A percentile compares a stretch with the other conserved stretches of the same genome.
Evolutionary conservation across 2,329 filamentous ascomycete species (phyloP).

Genomic region (Hypoxylon sp.): DNA sequence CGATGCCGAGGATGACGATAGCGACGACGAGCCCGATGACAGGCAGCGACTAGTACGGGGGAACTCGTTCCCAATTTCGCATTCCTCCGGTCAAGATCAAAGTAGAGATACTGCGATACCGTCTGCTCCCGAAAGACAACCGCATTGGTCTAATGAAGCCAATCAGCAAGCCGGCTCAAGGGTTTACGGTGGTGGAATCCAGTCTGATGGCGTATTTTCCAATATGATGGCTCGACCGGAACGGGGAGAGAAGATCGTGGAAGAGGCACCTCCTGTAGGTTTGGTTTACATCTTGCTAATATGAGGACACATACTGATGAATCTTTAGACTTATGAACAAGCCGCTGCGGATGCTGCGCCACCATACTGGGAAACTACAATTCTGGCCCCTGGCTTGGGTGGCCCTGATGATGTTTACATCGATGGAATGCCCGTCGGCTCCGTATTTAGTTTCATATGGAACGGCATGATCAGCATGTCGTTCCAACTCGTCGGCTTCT

Average conservation of each 20-base stretch:
- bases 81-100: conserved; percentile 29
- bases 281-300: not conserved
- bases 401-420: conserved; percentile 96
- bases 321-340: conserved; percentile 90
- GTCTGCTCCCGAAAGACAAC: conserved; percentile 24
- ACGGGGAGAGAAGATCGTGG: conserved; percentile 74
- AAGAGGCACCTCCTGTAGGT: conserved; percentile 92
- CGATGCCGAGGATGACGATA: conserved; percentile 77
- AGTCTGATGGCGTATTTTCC: conserved; percentile 94
- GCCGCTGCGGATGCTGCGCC: conserved; percentile 95
- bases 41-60: conserved; percentile 85
- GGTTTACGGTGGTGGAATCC: conserved; percentile 76
- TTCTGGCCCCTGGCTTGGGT: conserved; percentile 88
- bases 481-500: conserved; percentile 95
- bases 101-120: conserved; percentile 32
- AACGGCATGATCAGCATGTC: conserved; percentile 97
- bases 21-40: conserved; percentile 80
- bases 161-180: conserved; percentile 52
- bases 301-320: conserved; percentile 43
- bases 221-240: conserved; percentile 93
- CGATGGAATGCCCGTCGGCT: conserved; percentile 92
- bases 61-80: conserved; percentile 51
- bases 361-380: conserved; percentile 99
- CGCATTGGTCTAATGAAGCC: conserved; percentile 41
- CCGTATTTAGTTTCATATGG: conserved; percentile 87